Base-by-base conservation (phyloP, 139 green algal species). In the Coelastrella sp. region DNA sequence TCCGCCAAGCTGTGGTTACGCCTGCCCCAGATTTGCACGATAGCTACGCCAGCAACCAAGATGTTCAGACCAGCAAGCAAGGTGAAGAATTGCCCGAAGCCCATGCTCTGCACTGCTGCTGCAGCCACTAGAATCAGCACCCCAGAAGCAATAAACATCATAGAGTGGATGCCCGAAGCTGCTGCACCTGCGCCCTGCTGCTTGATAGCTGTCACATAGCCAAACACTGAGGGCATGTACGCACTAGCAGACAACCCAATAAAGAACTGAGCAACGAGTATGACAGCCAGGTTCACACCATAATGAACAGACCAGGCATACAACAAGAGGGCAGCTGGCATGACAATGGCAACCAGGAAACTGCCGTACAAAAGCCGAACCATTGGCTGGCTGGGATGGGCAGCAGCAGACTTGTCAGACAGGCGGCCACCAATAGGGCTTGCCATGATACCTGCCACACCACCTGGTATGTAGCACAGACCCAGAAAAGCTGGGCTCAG, bases 141-240 rank as follows among this genome's bases (percentile, higher is more conserved):
- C 2, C 78, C 78, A 15, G 78, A 45, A 43, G 73, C 69, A 17
- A 76, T 50, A 41, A 84, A 84, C 78, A 84, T 76, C 9, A 37
- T 32, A 25, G 35, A 35, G 27, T 84, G 78, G n/a, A 76, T 38
- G 34, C 37, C 77, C 25, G 77, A 64, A 4, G 59, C 77, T 25
- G 78, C 78, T 17, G 60, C 60, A 30, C 59, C 62, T 40, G 62
- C 62, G 17, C 30, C 62, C 35, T 48, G 15, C 30, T 80, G 72
- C 30, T 80, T 66, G 27, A 64, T 64, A 5, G 43, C 30, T 4
- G 71, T 64, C 4, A 79, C 27, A 35, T 45, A 79, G n/a, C 71
- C 45, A 64, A 79, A 79, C 1, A 50, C 35, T 23, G 30, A 38
- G 4, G 66, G 66, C 1, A 74, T 45, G 66, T 51, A 74, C 7